Evolutionary conservation across 768 basidiomycete genomes (phyloP).

Genomic region (Gymnopilus dilepis): DNA sequence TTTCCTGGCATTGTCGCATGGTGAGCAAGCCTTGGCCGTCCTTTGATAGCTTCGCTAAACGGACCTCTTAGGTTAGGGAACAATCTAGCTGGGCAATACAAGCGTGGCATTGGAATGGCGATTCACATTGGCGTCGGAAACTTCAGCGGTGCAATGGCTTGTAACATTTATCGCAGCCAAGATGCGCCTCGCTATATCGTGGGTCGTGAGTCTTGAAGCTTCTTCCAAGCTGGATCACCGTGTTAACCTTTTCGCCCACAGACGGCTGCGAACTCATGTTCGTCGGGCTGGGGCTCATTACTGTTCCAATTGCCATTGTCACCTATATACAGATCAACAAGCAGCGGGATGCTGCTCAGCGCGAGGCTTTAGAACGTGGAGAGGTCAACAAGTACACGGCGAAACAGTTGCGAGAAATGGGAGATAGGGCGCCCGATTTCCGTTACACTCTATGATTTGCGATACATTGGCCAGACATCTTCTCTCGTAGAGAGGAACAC

Average conservation of each 20-base stretch:
- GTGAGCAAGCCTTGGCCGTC: constrained; percentile 35
- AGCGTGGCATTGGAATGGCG: constrained; percentile 71
- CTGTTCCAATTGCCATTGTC: constrained; percentile 51
- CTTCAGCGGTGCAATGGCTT: constrained; percentile 66
- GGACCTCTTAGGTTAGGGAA: constrained; percentile 59
- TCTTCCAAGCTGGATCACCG: neutral
- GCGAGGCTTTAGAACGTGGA: constrained; percentile 34
- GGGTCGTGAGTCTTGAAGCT: constrained; percentile 55
- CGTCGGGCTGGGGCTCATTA: constrained; percentile 64
- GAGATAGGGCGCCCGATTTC: constrained; percentile 28
- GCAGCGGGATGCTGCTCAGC: constrained; percentile 46
- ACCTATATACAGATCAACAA: constrained; percentile 62
- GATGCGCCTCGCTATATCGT: constrained; percentile 66
- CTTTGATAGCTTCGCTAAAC: neutral
- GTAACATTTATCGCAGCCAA: constrained; percentile 62
- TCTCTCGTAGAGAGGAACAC: too few species aligned
- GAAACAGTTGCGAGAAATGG: constrained; percentile 38
- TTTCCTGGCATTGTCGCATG: constrained; percentile 70
- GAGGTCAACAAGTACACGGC: constrained; percentile 38
- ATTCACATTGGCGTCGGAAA: constrained; percentile 73
- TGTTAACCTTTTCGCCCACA: constrained; percentile 25
- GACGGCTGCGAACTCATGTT: constrained; percentile 73
- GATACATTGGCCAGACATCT: too few species aligned
- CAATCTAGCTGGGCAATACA: constrained; percentile 72
- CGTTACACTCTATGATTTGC: constrained; percentile 23